phyloP scores from a whole-genome alignment of 176 grass and related monocot genomes.

The Aegilops longissima region DNA sequence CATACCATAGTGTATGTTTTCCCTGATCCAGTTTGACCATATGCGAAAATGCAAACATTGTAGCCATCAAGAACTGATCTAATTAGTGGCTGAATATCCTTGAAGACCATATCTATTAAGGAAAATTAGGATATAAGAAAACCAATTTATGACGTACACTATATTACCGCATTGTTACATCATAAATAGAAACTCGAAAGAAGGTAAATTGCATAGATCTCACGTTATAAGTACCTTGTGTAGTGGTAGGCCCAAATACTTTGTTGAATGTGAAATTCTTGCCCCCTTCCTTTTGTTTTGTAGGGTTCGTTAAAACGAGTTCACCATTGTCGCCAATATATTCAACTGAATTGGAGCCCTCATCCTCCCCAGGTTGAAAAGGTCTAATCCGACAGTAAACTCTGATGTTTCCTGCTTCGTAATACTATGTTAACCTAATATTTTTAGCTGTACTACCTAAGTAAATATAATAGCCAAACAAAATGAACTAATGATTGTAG shows the following conservation, averaged over 20 bases:
- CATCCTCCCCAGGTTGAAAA: constrained; percentile 65
- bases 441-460: constrained; percentile 19
- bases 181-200: not conserved
- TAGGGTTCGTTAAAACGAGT: constrained; percentile 68
- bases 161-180: not conserved
- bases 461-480: constrained; percentile 9
- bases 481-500: constrained; percentile 4
- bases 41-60: constrained; percentile 97
- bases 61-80: constrained; percentile 93
- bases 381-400: constrained; percentile 92
- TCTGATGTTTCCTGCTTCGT: constrained; percentile 82
- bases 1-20: constrained; percentile 98
- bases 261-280: constrained; percentile 90
- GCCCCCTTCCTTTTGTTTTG: constrained; percentile 72
- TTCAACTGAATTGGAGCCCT: constrained; percentile 49
- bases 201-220: constrained; percentile 15
- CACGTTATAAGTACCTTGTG: constrained; percentile 62
- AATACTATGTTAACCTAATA: constrained; percentile 28
- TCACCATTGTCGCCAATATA: constrained; percentile 73
- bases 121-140: constrained; percentile 37
- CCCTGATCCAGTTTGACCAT: constrained; percentile 97
- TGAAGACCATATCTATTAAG: constrained; percentile 71
- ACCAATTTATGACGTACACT: not conserved
- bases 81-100: constrained; percentile 81
- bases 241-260: constrained; percentile 69